A percentile compares a stretch with the other conserved stretches of the same genome.
phyloP scores from a whole-genome alignment of 2,329 filamentous ascomycete genomes.

The Pseudogymnoascus sp. region DNA sequence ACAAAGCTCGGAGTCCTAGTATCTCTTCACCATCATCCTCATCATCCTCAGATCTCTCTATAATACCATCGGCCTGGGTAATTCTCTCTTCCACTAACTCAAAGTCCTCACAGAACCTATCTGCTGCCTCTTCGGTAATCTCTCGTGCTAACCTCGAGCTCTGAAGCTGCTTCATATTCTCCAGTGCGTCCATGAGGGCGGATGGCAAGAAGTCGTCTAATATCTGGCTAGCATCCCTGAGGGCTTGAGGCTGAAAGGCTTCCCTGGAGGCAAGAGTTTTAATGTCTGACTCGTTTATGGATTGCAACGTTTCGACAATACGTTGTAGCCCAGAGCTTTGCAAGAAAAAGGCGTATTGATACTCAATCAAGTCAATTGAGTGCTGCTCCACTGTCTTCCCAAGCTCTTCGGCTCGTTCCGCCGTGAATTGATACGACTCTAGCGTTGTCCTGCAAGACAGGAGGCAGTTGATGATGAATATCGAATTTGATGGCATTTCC shows the following conservation, averaged over 20 bases:
- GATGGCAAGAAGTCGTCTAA: slow-evolving; percentile 90
- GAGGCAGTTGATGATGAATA: slow-evolving; percentile 70
- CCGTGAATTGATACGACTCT: slow-evolving; percentile 56
- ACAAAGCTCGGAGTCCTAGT: slow-evolving; percentile 22
- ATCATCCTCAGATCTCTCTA: slow-evolving; percentile 19
- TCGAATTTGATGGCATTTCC: slow-evolving; percentile 50
- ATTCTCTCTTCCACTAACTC: slow-evolving; percentile 59
- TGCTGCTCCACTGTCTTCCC: slow-evolving; percentile 49
- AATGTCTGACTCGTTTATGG: slow-evolving; percentile 24
- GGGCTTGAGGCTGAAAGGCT: slow-evolving; percentile 50
- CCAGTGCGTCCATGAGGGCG: slow-evolving; percentile 83
- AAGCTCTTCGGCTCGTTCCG: slow-evolving; percentile 47
- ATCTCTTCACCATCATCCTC: slow-evolving; percentile 22
- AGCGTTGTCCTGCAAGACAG: slow-evolving; percentile 51
- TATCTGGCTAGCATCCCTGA: slow-evolving; percentile 64
- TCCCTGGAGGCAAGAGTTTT: slow-evolving; percentile 50
- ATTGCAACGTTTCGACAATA: slow-evolving; percentile 51
- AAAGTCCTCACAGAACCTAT: slow-evolving; percentile 80
- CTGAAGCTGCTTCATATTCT: slow-evolving; percentile 68
- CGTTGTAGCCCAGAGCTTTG: slow-evolving; percentile 64
- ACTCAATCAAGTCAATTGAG: slow-evolving; percentile 51
- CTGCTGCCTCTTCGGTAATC: slow-evolving; percentile 75
- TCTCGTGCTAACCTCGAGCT: slow-evolving; percentile 64
- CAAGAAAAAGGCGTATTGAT: slow-evolving; percentile 67
- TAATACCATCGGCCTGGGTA: slow-evolving; percentile 48